A percentile compares a stretch with the other conserved stretches of the same genome.
Evolutionary conservation across 345 rosid genomes (phyloP).

Genomic region (Jatropha curcas): DNA sequence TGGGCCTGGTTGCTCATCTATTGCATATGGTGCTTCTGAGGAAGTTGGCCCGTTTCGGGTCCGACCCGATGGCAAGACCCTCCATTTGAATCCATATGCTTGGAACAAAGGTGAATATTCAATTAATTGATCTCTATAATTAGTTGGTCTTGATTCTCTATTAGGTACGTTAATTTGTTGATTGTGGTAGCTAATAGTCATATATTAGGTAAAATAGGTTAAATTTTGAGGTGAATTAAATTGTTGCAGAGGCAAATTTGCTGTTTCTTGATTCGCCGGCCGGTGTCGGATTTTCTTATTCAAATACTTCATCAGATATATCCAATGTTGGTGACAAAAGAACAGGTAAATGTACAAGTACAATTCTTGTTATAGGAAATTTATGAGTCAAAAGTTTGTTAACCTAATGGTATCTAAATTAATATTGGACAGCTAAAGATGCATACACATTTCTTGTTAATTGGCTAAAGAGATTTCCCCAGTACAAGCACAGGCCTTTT

Average conservation of each 20-base stretch:
- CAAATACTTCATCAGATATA: constrained; percentile 59
- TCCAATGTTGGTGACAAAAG: constrained; percentile 68
- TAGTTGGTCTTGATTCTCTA: neutral
- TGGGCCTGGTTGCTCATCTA: constrained; percentile 91
- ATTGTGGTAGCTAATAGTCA: no score
- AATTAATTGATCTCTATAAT: neutral
- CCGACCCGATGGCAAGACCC: constrained; percentile 55
- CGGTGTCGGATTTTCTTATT: constrained; percentile 85
- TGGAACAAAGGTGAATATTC: constrained; percentile 94
- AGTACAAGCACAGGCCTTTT: constrained; percentile 65
- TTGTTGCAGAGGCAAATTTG: constrained; percentile 65
- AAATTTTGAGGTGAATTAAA: neutral
- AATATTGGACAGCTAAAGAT: constrained; percentile 60
- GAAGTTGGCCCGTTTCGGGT: constrained; percentile 92
- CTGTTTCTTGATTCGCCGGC: constrained; percentile 89
- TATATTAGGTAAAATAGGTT: neutral
- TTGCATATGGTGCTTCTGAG: constrained; percentile 84
- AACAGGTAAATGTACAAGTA: constrained; percentile 44
- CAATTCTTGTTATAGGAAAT: neutral
- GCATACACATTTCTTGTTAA: constrained; percentile 54
- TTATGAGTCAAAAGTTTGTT: constrained; percentile 21
- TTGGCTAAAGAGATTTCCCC: constrained; percentile 77
- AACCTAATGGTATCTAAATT: no score
- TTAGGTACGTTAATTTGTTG: no score
- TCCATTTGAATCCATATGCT: constrained; percentile 53